Evolutionary conservation across 768 basidiomycete genomes (phyloP).

Genomic region (Naganishia friedmannii): DNA sequence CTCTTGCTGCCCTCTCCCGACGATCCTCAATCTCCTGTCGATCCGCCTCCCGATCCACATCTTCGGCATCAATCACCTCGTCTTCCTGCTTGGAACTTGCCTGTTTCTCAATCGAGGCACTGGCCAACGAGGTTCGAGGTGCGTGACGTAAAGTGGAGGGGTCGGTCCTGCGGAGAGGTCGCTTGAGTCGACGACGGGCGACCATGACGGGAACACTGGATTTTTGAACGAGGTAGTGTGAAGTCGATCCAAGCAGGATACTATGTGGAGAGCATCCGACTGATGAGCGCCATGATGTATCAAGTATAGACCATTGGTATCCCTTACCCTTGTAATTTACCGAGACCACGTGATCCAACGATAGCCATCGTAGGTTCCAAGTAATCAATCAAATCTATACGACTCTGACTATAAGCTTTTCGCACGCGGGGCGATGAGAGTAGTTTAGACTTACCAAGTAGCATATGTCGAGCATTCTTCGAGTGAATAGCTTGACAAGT

Average conservation of each 20-base stretch:
- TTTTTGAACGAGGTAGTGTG: conserved; percentile 75
- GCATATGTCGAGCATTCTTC: conserved; percentile 88
- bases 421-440: not conserved
- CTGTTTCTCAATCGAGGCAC: conserved; percentile 78
- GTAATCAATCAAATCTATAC: conserved; percentile 71
- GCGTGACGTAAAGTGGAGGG: conserved; percentile 64
- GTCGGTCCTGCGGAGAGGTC: conserved; percentile 67
- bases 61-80: conserved; percentile 59
- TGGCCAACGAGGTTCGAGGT: conserved; percentile 76
- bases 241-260: conserved; percentile 88
- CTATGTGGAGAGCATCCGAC: conserved; percentile 54
- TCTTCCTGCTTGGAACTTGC: conserved; percentile 75
- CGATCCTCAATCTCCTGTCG: conserved; percentile 30
- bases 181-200: conserved; percentile 82
- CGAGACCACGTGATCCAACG: conserved; percentile 86
- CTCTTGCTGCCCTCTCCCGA: conserved; percentile 9
- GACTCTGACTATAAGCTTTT: not conserved
- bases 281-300: not conserved
- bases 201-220: conserved; percentile 97
- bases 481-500: conserved; percentile 95
- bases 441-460: conserved; percentile 60
- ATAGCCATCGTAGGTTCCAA: conserved; percentile 86
- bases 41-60: conserved; percentile 56
- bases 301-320: not conserved
- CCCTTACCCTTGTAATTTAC: conserved; percentile 77